Base-by-base conservation (phyloP, 2,329 filamentous ascomycete genomes). In the Stachybotrys elegans region DNA sequence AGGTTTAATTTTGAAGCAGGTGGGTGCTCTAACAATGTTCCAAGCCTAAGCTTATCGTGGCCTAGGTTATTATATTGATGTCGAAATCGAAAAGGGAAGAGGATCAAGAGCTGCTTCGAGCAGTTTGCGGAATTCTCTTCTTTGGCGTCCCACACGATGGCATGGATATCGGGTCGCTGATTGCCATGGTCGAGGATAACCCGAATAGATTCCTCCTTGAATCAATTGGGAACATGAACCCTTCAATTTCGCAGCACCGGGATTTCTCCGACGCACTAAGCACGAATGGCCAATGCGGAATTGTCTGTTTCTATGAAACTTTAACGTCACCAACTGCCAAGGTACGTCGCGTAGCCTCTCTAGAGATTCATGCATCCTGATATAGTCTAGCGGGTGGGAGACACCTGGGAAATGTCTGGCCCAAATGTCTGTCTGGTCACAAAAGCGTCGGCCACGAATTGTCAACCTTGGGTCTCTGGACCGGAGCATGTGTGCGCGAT, bases 391-490 rank as follows among this genome's bases (percentile, higher is more conserved):
- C 40, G 50, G 14, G 22, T 46, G 37, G 35, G 43, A 36, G 52
- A 49, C 6, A 45, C 35, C 3, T 57, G 57, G 53, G n/a, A 6
- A 16, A 57, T 57, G 54, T 45, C 25, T 13, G 54, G 56, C 22
- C 46, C 51, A 23, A n/a, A n/a, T 4, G 39, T 40, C 7, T 23
- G 57, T 3, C 50, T 58, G 17, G 56, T 58, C 11, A 51, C 50
- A 5, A 53, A 51, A 25, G 31, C 50, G 13, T 58, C 57, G 7
- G 57, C 57, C 4, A 58, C 52, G 11, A 46, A 51, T 37, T 52
- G 54, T 40, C 49, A 54, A 5, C 46, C 47, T 5, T 56, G 48
- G 52, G 55, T n/a, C n/a, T n/a, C n/a, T n/a, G n/a, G n/a, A n/a
- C n/a, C n/a, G n/a, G n/a, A n/a, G n/a, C n/a, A n/a, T n/a, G n/a